Conservation (phyloP, 176 grass and related monocot species). For the Poa pratensis region DNA sequence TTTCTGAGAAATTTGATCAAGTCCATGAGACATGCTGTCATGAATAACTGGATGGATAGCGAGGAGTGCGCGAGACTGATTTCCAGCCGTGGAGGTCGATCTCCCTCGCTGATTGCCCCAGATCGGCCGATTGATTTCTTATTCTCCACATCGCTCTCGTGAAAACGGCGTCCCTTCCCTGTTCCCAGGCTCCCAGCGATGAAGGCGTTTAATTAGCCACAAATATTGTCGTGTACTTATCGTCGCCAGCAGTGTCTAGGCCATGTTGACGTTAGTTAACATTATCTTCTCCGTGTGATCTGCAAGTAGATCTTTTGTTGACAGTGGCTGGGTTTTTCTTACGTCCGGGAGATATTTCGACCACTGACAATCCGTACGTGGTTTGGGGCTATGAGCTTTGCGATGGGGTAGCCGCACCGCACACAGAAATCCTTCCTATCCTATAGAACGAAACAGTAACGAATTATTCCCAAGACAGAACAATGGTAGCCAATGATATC, state of each 20-base stretch:
- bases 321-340: not conserved
- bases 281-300: not conserved
- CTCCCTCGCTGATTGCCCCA: not conserved
- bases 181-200: not conserved
- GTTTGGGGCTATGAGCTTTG: conserved; percentile 11
- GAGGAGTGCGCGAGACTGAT: not conserved
- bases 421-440: not conserved
- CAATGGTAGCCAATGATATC: conserved; percentile 34
- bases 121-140: not conserved
- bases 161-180: not conserved
- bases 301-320: conserved; percentile 21
- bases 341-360: not conserved
- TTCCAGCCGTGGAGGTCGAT: conserved; percentile 21
- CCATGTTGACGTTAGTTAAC: not conserved
- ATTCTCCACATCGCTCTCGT: conserved; percentile 3
- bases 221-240: not conserved
- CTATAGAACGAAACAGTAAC: not conserved
- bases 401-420: conserved; percentile 25
- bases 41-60: not conserved
- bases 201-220: not conserved
- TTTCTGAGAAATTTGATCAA: no score
- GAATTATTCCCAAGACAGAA: not conserved
- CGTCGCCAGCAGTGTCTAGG: not conserved
- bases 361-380: not conserved
- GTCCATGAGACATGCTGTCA: not conserved